These are phyloP conservation scores for Vaccinium darrowii DNA, from an alignment of 148 eudicot species.

Conservation along the genomic window DNA sequence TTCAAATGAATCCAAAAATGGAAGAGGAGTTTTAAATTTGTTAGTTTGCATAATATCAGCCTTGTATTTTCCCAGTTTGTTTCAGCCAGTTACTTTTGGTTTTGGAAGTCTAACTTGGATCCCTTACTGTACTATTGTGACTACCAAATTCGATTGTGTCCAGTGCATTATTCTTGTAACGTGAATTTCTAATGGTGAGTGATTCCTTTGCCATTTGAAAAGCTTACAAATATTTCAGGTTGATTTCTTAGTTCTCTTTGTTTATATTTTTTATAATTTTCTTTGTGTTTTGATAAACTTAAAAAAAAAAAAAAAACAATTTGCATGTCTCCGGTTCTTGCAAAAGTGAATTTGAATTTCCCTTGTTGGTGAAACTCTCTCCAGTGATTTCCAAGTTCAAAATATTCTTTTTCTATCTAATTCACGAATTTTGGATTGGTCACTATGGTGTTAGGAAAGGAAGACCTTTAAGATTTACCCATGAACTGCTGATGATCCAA, in stretches of 20 bases:
- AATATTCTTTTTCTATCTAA: neutral
- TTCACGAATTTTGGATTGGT: neutral
- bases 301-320: neutral
- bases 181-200: neutral
- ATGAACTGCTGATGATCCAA: constrained; percentile 3
- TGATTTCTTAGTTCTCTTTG: neutral
- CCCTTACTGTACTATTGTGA: neutral
- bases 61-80: neutral
- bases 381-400: neutral
- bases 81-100: neutral
- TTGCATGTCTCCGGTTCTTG: neutral
- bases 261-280: neutral
- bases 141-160: neutral
- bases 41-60: neutral
- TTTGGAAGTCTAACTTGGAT: constrained; percentile 1
- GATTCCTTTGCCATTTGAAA: neutral
- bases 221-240: neutral
- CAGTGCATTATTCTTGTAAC: neutral
- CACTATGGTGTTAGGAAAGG: neutral
- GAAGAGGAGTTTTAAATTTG: neutral
- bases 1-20: neutral
- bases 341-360: neutral
- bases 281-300: neutral
- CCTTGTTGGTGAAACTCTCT: neutral
- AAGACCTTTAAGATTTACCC: neutral